These are phyloP conservation scores for Ceratocystis huliohia DNA, from an alignment of 2,329 filamentous ascomycete species.

Conservation along the genomic window DNA sequence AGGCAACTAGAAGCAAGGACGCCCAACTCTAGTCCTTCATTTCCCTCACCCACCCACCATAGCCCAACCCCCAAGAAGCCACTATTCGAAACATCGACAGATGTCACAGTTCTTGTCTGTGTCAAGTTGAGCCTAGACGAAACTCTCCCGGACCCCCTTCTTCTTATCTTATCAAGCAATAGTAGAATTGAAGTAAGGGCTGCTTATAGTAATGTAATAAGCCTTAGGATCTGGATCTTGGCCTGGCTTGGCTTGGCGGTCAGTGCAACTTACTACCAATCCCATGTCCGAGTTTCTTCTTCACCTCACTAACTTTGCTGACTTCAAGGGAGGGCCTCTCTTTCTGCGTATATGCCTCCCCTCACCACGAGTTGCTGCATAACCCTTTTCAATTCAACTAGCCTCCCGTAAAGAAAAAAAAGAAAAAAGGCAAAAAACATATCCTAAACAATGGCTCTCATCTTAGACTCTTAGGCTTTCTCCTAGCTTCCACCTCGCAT, in stretches of 20 bases:
- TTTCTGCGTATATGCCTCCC: no score
- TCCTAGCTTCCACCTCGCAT: constrained; percentile 37
- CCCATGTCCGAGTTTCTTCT: no score
- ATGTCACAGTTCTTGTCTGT: constrained; percentile 6
- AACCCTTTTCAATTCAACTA: no score
- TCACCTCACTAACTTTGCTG: no score
- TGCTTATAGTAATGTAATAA: neutral
- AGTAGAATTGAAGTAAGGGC: neutral
- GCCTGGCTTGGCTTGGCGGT: no score
- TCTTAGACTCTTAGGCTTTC: neutral
- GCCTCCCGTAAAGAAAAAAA: no score
- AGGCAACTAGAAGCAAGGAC: neutral
- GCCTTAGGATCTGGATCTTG: no score
- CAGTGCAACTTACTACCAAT: no score
- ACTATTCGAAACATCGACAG: constrained; percentile 8
- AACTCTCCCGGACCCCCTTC: neutral
- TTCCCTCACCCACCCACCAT: neutral
- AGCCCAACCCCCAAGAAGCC: neutral
- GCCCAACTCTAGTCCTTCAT: constrained; percentile 1
- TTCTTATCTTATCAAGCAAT: constrained; percentile 1
- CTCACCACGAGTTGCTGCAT: no score
- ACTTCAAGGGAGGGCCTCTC: no score
- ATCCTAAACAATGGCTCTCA: neutral
- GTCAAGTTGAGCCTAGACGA: constrained; percentile 1
- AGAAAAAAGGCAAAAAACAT: neutral